These are phyloP conservation scores for Trichoderma breve DNA, from an alignment of 2,329 filamentous ascomycete genomes.

Conservation along the genomic window DNA sequence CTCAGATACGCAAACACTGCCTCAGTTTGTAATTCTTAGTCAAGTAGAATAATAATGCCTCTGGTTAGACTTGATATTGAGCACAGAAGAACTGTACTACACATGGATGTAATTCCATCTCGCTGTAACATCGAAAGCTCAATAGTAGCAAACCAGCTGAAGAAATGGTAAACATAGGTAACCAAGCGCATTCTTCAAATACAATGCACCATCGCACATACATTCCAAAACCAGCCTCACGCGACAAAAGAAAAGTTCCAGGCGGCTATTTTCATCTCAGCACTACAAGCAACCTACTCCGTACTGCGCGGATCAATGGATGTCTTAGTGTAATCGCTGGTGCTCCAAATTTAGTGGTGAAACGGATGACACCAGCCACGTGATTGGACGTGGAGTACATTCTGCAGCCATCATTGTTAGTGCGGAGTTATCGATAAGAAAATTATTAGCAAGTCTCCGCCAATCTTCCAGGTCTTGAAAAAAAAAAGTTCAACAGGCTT, in stretches of 20 bases:
- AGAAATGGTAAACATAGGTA: background rate
- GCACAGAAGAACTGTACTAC: background rate
- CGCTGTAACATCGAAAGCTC: background rate
- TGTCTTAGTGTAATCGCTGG: background rate
- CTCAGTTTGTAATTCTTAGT: background rate
- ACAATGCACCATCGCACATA: background rate
- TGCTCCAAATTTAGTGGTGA: background rate
- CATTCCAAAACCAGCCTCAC: background rate
- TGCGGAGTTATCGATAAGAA: constrained; percentile 35
- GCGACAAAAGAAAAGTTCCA: background rate
- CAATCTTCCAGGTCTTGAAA: constrained; percentile 23
- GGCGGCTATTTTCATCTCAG: background rate
- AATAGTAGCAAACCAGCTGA: background rate
- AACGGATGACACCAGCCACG: constrained; percentile 1
- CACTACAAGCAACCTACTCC: background rate
- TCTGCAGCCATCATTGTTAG: background rate
- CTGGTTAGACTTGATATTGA: background rate
- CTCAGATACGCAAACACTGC: background rate
- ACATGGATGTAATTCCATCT: background rate
- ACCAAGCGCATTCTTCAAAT: background rate
- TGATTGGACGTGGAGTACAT: background rate
- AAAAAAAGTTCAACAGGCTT: constrained; percentile 34
- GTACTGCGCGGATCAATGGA: background rate
- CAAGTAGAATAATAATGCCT: background rate
- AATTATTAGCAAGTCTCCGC: constrained; percentile 21